Percentiles rank a stretch among this genome's conserved stretches.
These are phyloP conservation scores for Ceratocystis eucalypticola DNA, from an alignment of 2,329 filamentous ascomycete genomes.

Conservation along the genomic window DNA sequence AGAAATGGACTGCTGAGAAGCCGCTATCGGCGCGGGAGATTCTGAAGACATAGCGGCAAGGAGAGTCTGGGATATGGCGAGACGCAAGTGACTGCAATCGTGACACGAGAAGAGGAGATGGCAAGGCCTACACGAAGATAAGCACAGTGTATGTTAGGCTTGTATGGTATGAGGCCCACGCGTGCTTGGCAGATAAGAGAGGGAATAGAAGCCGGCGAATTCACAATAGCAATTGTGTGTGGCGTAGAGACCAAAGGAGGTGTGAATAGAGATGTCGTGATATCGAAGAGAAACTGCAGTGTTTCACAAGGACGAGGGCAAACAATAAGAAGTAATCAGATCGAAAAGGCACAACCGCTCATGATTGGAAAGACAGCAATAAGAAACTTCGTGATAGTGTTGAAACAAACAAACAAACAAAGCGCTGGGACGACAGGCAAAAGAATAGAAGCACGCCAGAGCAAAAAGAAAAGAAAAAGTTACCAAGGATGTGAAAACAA, in stretches of 20 bases:
- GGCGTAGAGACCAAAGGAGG: no score
- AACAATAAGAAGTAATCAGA: background rate
- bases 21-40: slow-evolving; percentile 36
- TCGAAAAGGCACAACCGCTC: background rate
- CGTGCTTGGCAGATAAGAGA: background rate
- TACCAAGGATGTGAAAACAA: background rate
- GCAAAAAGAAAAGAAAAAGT: background rate
- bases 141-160: background rate
- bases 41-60: slow-evolving; percentile 8
- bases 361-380: background rate
- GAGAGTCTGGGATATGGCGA: background rate
- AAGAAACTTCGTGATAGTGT: background rate
- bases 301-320: background rate
- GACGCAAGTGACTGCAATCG: background rate
- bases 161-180: background rate
- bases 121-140: background rate
- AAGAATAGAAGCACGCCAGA: background rate
- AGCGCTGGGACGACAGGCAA: background rate
- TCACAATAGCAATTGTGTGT: no score
- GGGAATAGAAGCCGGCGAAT: no score
- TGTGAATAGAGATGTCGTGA: no score
- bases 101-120: background rate
- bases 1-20: slow-evolving; percentile 29
- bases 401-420: background rate
- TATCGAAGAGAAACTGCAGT: background rate